Evolutionary conservation across 2,329 filamentous ascomycete genomes (phyloP).

Genomic region (Pestalotiopsis sp.): DNA sequence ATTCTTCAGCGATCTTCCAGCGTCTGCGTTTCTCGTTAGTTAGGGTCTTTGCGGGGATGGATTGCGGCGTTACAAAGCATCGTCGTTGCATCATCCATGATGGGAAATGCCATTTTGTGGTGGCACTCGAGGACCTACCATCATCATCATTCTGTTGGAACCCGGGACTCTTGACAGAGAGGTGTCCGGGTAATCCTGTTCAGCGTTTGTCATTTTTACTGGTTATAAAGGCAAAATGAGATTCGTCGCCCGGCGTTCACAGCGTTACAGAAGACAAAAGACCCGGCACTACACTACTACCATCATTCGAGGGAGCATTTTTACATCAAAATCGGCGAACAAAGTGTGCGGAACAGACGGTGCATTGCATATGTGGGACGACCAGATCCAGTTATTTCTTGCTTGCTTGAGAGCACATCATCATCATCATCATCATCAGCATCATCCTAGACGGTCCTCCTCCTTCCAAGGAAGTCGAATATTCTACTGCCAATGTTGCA

Average conservation of each 20-base stretch:
- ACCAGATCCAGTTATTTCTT: neutral
- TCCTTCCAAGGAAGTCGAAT: neutral
- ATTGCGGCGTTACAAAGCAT: constrained; percentile 4
- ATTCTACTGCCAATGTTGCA: neutral
- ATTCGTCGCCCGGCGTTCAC: constrained; percentile 1
- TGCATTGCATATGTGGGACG: neutral
- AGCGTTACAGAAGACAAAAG: constrained; percentile 10
- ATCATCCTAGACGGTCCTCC: neutral
- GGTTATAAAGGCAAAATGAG: constrained; percentile 8
- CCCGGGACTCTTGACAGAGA: no score
- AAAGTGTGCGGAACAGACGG: neutral
- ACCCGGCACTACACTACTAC: constrained; percentile 1
- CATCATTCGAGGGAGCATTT: constrained; percentile 9
- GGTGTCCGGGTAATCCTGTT: neutral
- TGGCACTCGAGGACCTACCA: neutral
- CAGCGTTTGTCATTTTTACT: neutral
- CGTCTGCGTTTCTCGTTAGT: constrained; percentile 9
- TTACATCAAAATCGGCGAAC: constrained; percentile 10
- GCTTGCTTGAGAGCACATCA: neutral
- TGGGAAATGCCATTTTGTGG: neutral
- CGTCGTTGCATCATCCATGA: neutral
- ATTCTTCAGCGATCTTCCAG: constrained; percentile 21
- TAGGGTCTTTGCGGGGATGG: constrained; percentile 1
- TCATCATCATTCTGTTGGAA: neutral
- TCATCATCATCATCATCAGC: neutral